Evolutionary conservation across 2,329 filamentous ascomycete species (phyloP).

Genomic region (Talaromyces amestolkiae): DNA sequence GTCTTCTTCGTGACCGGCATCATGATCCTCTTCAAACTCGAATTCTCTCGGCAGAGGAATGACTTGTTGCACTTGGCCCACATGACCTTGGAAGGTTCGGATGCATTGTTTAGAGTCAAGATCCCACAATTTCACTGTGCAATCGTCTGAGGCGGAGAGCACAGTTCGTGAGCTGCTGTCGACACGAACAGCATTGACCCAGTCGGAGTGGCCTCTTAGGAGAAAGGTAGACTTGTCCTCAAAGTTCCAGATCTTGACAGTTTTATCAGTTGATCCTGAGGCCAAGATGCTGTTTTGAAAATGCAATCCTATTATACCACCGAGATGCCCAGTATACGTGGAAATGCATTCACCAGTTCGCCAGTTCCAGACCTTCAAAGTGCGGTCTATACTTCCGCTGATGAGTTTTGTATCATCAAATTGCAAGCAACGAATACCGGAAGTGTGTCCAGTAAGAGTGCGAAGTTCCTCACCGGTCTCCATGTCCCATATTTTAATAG

Average conservation of each 20-base stretch:
- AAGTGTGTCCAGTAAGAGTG: slow-evolving; percentile 78
- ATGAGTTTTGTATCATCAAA: slow-evolving; percentile 92
- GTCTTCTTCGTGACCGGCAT: slow-evolving; percentile 57
- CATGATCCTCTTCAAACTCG: slow-evolving; percentile 77
- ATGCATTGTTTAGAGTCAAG: slow-evolving; percentile 80
- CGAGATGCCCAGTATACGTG: slow-evolving; percentile 73
- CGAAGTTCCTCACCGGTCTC: slow-evolving; percentile 81
- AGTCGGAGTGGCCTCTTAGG: slow-evolving; percentile 82
- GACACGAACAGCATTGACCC: slow-evolving; percentile 94
- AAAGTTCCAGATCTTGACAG: slow-evolving; percentile 91
- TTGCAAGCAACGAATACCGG: slow-evolving; percentile 82
- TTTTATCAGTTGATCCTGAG: slow-evolving; percentile 84
- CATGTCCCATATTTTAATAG: slow-evolving; percentile 94
- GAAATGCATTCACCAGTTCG: slow-evolving; percentile 81
- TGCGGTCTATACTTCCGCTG: slow-evolving; percentile 82
- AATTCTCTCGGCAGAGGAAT: slow-evolving; percentile 81
- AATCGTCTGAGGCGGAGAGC: slow-evolving; percentile 90
- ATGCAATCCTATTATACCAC: slow-evolving; percentile 82
- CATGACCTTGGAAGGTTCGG: slow-evolving; percentile 76
- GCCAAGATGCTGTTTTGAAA: slow-evolving; percentile 82
- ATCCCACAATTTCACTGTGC: slow-evolving; percentile 89
- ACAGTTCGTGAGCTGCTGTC: slow-evolving; percentile 79
- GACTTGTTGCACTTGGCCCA: slow-evolving; percentile 92
- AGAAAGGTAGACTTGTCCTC: slow-evolving; percentile 75
- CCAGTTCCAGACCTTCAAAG: slow-evolving; percentile 96